Evolutionary conservation across 2,329 filamentous ascomycete genomes (phyloP).

Genomic region (Aspergillus novofumigatus): DNA sequence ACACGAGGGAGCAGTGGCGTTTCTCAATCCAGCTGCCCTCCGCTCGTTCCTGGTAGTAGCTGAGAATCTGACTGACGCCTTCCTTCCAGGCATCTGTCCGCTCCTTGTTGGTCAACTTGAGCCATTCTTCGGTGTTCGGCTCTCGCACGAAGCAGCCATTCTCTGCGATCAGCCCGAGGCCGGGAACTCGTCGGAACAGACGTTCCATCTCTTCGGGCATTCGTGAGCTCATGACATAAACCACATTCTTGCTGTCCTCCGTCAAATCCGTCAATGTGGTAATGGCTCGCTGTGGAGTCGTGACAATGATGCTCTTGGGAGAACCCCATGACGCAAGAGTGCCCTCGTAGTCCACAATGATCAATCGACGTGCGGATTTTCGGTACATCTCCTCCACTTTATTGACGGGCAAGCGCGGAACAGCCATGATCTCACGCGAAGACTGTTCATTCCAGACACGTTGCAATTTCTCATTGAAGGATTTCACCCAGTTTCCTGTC

Average conservation of each 20-base stretch:
- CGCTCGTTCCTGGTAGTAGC: constrained; percentile 85
- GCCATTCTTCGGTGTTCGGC: constrained; percentile 66
- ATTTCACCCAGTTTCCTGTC: constrained; percentile 79
- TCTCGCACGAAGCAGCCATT: constrained; percentile 88
- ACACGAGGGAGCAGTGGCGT: constrained; percentile 84
- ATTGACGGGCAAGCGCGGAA: constrained; percentile 74
- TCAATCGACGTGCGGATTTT: constrained; percentile 64
- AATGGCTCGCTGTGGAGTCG: constrained; percentile 79
- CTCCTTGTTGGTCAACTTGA: constrained; percentile 67
- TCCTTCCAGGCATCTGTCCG: constrained; percentile 76
- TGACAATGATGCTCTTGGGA: constrained; percentile 76
- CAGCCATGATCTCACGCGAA: constrained; percentile 75
- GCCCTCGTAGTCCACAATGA: constrained; percentile 91
- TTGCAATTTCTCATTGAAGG: constrained; percentile 66
- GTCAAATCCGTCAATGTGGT: constrained; percentile 78
- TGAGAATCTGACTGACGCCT: constrained; percentile 74
- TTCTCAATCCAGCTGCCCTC: constrained; percentile 86
- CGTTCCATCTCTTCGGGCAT: constrained; percentile 83
- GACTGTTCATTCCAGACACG: constrained; percentile 80
- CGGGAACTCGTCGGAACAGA: constrained; percentile 77
- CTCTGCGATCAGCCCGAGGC: constrained; percentile 85
- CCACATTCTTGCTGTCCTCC: constrained; percentile 72
- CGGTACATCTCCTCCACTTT: constrained; percentile 64
- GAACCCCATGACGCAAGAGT: constrained; percentile 86
- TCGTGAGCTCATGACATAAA: constrained; percentile 91